These are phyloP conservation scores for Aspergillus ibericus DNA, from an alignment of 2,329 filamentous ascomycete genomes.

Conservation along the genomic window DNA sequence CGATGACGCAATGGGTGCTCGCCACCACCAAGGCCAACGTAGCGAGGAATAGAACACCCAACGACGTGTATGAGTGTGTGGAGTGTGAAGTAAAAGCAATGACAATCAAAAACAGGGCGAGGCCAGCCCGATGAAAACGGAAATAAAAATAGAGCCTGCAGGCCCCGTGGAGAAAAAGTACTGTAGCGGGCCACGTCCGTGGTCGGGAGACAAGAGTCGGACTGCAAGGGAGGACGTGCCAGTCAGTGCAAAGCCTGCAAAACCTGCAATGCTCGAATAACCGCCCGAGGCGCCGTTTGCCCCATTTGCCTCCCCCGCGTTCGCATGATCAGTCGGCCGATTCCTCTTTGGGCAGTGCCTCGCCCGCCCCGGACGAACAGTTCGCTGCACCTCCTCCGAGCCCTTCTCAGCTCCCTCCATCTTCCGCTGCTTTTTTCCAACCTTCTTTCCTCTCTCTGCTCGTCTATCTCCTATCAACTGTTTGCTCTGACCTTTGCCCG, in stretches of 20 bases:
- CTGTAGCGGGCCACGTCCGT: not conserved
- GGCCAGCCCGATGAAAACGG: not conserved
- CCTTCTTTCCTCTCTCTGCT: not conserved
- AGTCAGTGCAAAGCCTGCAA: not conserved
- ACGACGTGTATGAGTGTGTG: not conserved
- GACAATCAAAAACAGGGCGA: not conserved
- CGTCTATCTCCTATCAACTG: conserved; percentile 12
- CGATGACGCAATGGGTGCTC: conserved; percentile 3
- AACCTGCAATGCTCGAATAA: conserved; percentile 2
- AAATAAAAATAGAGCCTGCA: not conserved
- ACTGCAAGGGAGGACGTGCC: not conserved
- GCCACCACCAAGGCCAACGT: conserved; percentile 2
- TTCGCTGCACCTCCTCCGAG: not conserved
- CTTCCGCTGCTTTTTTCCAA: conserved; percentile 10
- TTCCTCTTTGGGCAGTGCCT: conserved; percentile 24
- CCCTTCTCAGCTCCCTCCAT: conserved; percentile 4
- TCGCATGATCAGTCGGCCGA: conserved; percentile 38
- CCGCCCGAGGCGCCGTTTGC: conserved; percentile 24
- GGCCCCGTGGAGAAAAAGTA: not conserved
- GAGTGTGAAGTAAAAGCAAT: not conserved
- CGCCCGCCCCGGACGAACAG: conserved; percentile 16
- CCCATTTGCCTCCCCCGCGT: conserved; percentile 36
- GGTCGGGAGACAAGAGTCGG: not conserved
- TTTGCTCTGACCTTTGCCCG: conserved; percentile 6
- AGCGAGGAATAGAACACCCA: conserved; percentile 1